Conservation (phyloP, 352 stramenopile species). For the Globisporangium lucens region DNA sequence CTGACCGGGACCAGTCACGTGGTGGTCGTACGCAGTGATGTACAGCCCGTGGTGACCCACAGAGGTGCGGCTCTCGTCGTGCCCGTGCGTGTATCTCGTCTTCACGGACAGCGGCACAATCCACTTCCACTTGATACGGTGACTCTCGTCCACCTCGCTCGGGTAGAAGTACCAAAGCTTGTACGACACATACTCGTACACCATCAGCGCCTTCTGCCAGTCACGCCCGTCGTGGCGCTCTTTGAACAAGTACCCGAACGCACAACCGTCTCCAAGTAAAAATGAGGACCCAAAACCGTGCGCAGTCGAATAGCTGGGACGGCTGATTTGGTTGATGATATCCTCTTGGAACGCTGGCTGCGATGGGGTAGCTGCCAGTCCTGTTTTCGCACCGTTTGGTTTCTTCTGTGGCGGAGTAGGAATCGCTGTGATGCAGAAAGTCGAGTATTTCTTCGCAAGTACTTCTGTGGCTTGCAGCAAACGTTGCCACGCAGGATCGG, state of each 20-base stretch:
- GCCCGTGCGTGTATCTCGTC: slow-evolving; percentile 76
- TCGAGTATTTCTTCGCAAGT: slow-evolving; percentile 41
- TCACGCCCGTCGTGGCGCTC: slow-evolving; percentile 50
- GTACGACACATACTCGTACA: slow-evolving; percentile 85
- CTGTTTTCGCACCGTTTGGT: slow-evolving; percentile 15
- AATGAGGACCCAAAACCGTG: slow-evolving; percentile 88
- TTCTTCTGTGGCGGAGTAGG: slow-evolving; percentile 31
- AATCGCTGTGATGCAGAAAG: slow-evolving; percentile 56
- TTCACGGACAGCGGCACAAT: slow-evolving; percentile 75
- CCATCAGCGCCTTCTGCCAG: slow-evolving; percentile 84
- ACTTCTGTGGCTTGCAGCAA: slow-evolving; percentile 54
- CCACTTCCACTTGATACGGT: slow-evolving; percentile 87
- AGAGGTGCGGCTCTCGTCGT: slow-evolving; percentile 80
- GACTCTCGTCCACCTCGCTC: slow-evolving; percentile 75
- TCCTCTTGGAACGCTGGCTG: slow-evolving; percentile 82
- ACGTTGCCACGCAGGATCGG: slow-evolving; percentile 50
- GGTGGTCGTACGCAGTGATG: slow-evolving; percentile 77
- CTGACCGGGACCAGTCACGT: slow-evolving; percentile 49
- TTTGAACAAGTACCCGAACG: slow-evolving; percentile 85
- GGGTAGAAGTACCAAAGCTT: slow-evolving; percentile 90
- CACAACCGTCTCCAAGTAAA: slow-evolving; percentile 74
- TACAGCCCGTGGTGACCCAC: slow-evolving; percentile 83
- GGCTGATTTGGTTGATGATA: slow-evolving; percentile 86
- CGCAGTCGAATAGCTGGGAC: slow-evolving; percentile 77
- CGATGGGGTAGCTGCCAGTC: slow-evolving; percentile 24